Conservation (phyloP, 441 rosid species). For the Cnidoscolus chayamansa region DNA sequence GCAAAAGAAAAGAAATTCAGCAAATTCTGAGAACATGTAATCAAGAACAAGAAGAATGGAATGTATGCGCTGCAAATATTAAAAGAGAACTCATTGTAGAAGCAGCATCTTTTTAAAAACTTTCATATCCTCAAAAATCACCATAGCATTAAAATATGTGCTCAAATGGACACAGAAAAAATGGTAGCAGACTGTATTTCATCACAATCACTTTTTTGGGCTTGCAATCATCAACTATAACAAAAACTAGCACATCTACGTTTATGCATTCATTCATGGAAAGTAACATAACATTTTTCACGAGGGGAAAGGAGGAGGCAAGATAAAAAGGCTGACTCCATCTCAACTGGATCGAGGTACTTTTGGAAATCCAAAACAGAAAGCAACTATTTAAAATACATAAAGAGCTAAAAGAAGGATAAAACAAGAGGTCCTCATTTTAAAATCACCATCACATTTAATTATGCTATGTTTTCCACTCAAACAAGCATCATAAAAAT, state of each 20-base stretch:
- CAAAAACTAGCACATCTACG: neutral
- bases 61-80: neutral
- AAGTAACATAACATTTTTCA: neutral
- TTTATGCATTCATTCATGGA: neutral
- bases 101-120: neutral
- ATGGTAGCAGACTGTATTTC: neutral
- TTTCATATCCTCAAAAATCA: slow-evolving; percentile 3
- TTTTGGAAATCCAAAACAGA: neutral
- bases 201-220: neutral
- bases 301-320: neutral
- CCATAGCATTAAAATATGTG: neutral
- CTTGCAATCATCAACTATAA: neutral
- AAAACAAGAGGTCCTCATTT: neutral
- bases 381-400: neutral
- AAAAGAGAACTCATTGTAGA: neutral
- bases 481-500: neutral
- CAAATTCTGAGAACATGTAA: neutral
- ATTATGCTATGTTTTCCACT: neutral
- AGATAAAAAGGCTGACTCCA: neutral
- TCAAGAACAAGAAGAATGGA: neutral
- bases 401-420: neutral
- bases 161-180: neutral
- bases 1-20: neutral
- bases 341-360: neutral
- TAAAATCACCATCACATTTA: neutral